Conservation (phyloP, 768 basidiomycete genomes). For the Baorangia bicolor region DNA sequence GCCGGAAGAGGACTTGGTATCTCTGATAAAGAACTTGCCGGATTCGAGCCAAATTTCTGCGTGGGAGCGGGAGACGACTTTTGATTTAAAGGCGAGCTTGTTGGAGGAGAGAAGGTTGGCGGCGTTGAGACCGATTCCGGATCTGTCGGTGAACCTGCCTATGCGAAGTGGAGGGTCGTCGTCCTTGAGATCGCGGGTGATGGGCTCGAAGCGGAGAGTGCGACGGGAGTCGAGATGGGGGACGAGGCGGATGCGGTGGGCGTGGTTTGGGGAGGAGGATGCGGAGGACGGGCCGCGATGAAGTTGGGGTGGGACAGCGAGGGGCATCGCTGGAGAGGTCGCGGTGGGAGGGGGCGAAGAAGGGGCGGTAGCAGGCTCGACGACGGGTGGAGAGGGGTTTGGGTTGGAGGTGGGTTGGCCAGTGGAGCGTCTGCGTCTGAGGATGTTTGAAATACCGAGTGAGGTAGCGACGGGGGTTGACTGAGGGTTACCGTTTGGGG, state of each 20-base stretch:
- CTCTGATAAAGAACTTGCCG: conserved; percentile 80
- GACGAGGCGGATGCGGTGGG: conserved; percentile 87
- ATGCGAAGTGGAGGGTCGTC: conserved; percentile 76
- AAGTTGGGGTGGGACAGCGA: conserved; percentile 22
- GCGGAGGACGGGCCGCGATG: conserved; percentile 19
- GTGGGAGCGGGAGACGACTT: conserved; percentile 92
- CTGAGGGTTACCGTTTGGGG: conserved; percentile 30
- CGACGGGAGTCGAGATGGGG: conserved; percentile 91
- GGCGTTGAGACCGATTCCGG: conserved; percentile 61
- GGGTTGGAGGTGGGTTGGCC: conserved; percentile 43
- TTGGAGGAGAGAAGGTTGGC: conserved; percentile 69
- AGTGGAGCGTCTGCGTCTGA: conserved; percentile 65
- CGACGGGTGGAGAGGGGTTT: conserved; percentile 4
- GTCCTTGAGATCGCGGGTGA: conserved; percentile 77
- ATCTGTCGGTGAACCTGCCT: conserved; percentile 91
- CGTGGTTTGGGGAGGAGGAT: conserved; percentile 22
- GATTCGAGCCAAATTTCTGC: conserved; percentile 89
- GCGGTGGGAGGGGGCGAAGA: conserved; percentile 19
- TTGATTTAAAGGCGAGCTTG: conserved; percentile 92
- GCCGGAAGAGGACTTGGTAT: conserved; percentile 87
- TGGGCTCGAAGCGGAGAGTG: conserved; percentile 89
- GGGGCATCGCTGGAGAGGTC: conserved; percentile 14
- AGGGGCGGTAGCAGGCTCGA: conserved; percentile 4
- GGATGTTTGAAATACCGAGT: conserved; percentile 58
- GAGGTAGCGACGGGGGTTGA: conserved; percentile 25